Base-by-base conservation (phyloP, 768 basidiomycete species). In the Chiua virens region DNA sequence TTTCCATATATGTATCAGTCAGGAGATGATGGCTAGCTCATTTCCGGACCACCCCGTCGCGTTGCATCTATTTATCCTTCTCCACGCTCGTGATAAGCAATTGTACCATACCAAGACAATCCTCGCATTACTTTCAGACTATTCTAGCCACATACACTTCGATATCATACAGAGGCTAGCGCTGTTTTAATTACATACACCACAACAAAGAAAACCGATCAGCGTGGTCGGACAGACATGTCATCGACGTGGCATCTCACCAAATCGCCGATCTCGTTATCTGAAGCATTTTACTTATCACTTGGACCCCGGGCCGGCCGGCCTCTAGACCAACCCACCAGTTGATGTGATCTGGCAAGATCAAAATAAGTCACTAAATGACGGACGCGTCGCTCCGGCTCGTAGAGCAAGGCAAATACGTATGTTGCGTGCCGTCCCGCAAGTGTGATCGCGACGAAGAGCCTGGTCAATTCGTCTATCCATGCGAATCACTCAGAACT, bases 401-500 rank as follows among this genome's bases (percentile, higher is more conserved):
- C n/a, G 50, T 23, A 30, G 37, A 30, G 14, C 43, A 48, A 36
- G 41, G 35, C 14, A 41, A 11, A 11, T 58, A 58, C 55, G 20
- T 55, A 53, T 42, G 55, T 40, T 28, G 39, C 45, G 22, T 59
- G 53, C 14, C 8, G 42, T 36, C 27, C 49, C 40, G 37, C 36
- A 39, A 35, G 42, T 17, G 65, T 51, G 4, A 65, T 57, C 34
- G 74, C 63, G 25, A 63, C 52, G 10, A 67, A 51, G 35, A 77
- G 57, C 25, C 67, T 62, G 8, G 47, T 23, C 54, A 72, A 76
- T 47, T 77, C 66, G 4, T 52, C 50, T 56, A 72, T 72, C 8
- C 64, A 57, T 3, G 71, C 68, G 55, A 73, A 75, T 34, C 75
- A 75, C 20, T 73, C 69, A 3, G 72, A 73, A 53, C 75, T 74